Conservation (phyloP, 805 yeast species). For the Jamesozyma jinghongensis region DNA sequence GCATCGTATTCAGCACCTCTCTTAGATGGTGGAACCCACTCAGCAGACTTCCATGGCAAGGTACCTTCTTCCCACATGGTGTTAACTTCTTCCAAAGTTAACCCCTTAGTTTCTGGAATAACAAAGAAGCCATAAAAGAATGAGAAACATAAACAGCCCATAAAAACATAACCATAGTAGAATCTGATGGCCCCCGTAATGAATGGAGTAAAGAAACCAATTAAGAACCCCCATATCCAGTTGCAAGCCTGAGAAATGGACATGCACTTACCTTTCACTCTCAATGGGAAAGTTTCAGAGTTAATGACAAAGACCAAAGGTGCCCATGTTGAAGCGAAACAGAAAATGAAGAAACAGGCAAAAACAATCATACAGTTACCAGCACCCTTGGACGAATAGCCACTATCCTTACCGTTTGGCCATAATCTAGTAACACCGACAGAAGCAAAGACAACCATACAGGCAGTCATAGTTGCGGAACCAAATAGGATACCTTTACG, state of each 20-base stretch:
- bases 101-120: slow-evolving; percentile 70
- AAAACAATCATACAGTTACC: slow-evolving; percentile 4
- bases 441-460: slow-evolving; percentile 3
- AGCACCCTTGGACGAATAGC: slow-evolving; percentile 2
- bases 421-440: slow-evolving; percentile 2
- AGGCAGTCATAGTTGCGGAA: slow-evolving; percentile 1
- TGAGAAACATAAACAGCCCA: slow-evolving; percentile 47
- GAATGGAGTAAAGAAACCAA: slow-evolving; percentile 63
- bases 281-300: slow-evolving; percentile 60
- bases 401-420: background rate
- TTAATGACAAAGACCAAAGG: slow-evolving; percentile 55
- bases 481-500: slow-evolving; percentile 1
- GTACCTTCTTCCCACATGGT: slow-evolving; percentile 39
- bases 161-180: slow-evolving; percentile 54
- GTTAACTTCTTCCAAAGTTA: slow-evolving; percentile 73
- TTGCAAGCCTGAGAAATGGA: slow-evolving; percentile 53
- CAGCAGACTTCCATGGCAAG: slow-evolving; percentile 36
- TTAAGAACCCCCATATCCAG: slow-evolving; percentile 58
- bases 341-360: slow-evolving; percentile 2
- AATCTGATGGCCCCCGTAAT: slow-evolving; percentile 55
- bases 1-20: slow-evolving; percentile 16
- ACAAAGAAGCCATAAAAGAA: slow-evolving; percentile 59
- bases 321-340: slow-evolving; percentile 58
- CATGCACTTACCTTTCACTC: slow-evolving; percentile 51
- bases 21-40: slow-evolving; percentile 40